Conservation (phyloP, 2,329 filamentous ascomycete genomes). For the Emergomyces pasteurianus region DNA sequence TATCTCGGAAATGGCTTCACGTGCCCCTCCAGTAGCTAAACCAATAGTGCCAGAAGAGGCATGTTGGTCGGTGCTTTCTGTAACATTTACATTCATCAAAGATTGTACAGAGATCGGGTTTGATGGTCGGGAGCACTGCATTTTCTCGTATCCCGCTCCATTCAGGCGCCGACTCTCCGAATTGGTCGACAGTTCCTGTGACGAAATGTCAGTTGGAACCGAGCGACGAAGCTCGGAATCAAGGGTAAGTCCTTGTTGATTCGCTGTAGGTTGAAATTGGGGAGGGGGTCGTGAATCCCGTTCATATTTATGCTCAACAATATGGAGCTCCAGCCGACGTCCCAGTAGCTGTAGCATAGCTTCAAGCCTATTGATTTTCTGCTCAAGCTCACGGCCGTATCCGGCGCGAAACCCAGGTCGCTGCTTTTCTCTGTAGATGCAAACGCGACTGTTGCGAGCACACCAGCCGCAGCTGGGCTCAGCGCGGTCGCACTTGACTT, state of each 20-base stretch:
- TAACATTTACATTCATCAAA: not conserved
- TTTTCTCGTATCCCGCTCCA: not conserved
- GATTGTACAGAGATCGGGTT: not conserved
- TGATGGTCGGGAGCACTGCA: not conserved
- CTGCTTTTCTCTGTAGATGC: conserved; percentile 59
- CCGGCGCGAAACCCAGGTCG: conserved; percentile 54
- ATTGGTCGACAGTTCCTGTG: not conserved
- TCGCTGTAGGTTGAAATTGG: not conserved
- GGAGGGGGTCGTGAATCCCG: not conserved
- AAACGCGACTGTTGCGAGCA: conserved; percentile 51
- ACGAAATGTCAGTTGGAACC: not conserved
- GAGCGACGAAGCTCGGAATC: not conserved
- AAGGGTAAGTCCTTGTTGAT: not conserved
- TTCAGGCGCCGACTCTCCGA: not conserved
- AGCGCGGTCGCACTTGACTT: conserved; percentile 29
- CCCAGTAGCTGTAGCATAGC: conserved; percentile 14
- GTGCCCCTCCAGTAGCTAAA: not conserved
- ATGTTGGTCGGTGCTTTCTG: not conserved
- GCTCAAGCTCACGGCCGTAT: conserved; percentile 49
- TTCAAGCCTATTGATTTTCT: conserved; percentile 45
- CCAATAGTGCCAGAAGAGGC: not conserved
- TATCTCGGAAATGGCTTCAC: conserved; percentile 21
- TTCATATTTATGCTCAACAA: conserved; percentile 1
- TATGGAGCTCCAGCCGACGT: not conserved
- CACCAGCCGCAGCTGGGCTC: conserved; percentile 60